A percentile compares a stretch with the other conserved stretches of the same genome.
phyloP scores from a whole-genome alignment of 305 asterid species.

The Plantago rigida region DNA sequence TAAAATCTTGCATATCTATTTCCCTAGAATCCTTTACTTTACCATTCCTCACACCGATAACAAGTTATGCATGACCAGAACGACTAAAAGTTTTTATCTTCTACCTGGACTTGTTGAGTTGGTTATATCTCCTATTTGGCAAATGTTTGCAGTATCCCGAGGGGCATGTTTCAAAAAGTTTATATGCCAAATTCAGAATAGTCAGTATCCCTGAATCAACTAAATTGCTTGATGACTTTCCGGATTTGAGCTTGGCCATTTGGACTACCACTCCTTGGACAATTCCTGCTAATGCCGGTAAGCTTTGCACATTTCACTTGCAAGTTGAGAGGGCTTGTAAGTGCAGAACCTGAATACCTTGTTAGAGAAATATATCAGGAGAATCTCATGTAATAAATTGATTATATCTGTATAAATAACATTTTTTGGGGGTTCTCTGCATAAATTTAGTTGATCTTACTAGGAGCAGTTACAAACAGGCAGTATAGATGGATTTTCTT shows the following conservation, averaged over 20 bases:
- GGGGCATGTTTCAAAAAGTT: slow-evolving; percentile 89
- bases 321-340: background rate
- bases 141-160: slow-evolving; percentile 73
- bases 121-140: slow-evolving; percentile 16
- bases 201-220: slow-evolving; percentile 44
- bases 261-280: slow-evolving; percentile 99
- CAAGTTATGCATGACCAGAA: background rate
- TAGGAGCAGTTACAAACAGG: too few relatives aligned
- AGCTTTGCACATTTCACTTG: slow-evolving; percentile 20
- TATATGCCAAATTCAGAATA: slow-evolving; percentile 69
- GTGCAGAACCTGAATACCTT: slow-evolving; percentile 4
- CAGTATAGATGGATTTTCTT: too few relatives aligned
- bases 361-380: too few relatives aligned
- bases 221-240: slow-evolving; percentile 50
- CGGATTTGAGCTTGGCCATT: slow-evolving; percentile 71
- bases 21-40: slow-evolving; percentile 18
- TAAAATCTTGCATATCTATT: slow-evolving; percentile 21
- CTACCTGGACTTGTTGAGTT: slow-evolving; percentile 10
- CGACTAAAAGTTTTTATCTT: too few relatives aligned
- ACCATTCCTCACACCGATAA: slow-evolving; percentile 8
- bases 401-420: too few relatives aligned
- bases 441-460: background rate
- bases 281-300: slow-evolving; percentile 95
- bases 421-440: too few relatives aligned
- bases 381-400: too few relatives aligned